These are phyloP conservation scores for Streptanthus diversifolius DNA, from an alignment of 345 rosid species.

Conservation along the genomic window DNA sequence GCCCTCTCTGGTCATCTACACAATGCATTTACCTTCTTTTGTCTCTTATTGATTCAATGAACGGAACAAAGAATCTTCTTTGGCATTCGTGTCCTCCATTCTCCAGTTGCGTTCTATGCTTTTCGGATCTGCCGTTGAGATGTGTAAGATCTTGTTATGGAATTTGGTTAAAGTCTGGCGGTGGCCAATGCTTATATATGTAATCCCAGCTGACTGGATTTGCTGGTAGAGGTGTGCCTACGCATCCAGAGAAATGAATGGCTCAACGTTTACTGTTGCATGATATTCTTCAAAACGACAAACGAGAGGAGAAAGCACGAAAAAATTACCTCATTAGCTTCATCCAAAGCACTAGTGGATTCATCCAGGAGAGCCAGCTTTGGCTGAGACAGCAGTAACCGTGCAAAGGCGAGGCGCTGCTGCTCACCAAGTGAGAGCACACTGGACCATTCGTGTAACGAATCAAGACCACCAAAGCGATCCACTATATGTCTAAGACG, in stretches of 20 bases:
- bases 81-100: slow-evolving; percentile 38
- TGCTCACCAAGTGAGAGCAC: slow-evolving; percentile 97
- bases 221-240: slow-evolving; percentile 70
- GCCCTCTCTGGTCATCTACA: not conserved
- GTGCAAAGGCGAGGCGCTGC: slow-evolving; percentile 92
- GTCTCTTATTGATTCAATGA: slow-evolving; percentile 31
- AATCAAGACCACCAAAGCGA: slow-evolving; percentile 70
- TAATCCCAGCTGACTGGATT: slow-evolving; percentile 69
- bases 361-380: slow-evolving; percentile 80
- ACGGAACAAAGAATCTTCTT: slow-evolving; percentile 25
- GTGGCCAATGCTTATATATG: slow-evolving; percentile 86
- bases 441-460: slow-evolving; percentile 80
- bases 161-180: slow-evolving; percentile 58
- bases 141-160: slow-evolving; percentile 52
- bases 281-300: not conserved
- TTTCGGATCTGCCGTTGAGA: slow-evolving; percentile 51
- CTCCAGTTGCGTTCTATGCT: slow-evolving; percentile 50
- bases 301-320: slow-evolving; percentile 2
- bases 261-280: not conserved
- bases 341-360: slow-evolving; percentile 94
- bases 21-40: not conserved
- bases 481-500: slow-evolving; percentile 65
- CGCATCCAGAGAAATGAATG: slow-evolving; percentile 4
- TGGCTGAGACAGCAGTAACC: slow-evolving; percentile 77
- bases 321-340: slow-evolving; percentile 80